Base-by-base conservation (phyloP, 805 yeast genomes). In the Hanseniaspora clermontiae region DNA sequence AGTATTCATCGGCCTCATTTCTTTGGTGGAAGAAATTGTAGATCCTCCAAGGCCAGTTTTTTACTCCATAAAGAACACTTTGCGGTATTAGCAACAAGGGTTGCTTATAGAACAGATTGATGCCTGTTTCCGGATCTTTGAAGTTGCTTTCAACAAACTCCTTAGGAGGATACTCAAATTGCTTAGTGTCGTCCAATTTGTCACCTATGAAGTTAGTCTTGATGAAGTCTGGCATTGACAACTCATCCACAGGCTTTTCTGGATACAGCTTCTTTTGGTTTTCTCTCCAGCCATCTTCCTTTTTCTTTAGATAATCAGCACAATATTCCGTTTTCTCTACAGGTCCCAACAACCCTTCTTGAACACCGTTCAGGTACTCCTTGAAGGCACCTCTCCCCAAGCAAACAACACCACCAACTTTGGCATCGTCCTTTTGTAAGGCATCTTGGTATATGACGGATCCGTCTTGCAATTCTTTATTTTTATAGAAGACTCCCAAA, bases 311-410 rank as follows among this genome's bases (percentile, higher is more conserved):
- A 8, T 39, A 36, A 2, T 51, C 37, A 11, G 20, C 24, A 15
- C 46, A 57, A 20, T 47, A 38, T 48, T 54, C 58, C 48, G 84
- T 80, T 57, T 72, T 68, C 15, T 78, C 88, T 58, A 91, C 72
- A 1, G 97, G 97, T 0, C 98, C 98, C 48, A 93, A 70, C 66
- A 93, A 75, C 6, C 98, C 98, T 72, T 93, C 98, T 63, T 93
- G 96, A 11, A 93, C 67, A 10, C 99, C 99, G 46, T 78, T 76
- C 54, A 93, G 67, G 66, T 88, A 93, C 73, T 93, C 99, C 68
- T 91, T 91, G 68, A 79, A 93, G 0, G 97, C 91, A 57, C 98
- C 98, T 67, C 99, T 77, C 5, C 99, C 99, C 29, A 93, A 72
- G 66, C 96, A 87, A 20, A 93, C 77, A 12, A 89, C 83, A 46